Conservation (phyloP, 164 flowering plant species). For the Euptelea pleiosperma region DNA sequence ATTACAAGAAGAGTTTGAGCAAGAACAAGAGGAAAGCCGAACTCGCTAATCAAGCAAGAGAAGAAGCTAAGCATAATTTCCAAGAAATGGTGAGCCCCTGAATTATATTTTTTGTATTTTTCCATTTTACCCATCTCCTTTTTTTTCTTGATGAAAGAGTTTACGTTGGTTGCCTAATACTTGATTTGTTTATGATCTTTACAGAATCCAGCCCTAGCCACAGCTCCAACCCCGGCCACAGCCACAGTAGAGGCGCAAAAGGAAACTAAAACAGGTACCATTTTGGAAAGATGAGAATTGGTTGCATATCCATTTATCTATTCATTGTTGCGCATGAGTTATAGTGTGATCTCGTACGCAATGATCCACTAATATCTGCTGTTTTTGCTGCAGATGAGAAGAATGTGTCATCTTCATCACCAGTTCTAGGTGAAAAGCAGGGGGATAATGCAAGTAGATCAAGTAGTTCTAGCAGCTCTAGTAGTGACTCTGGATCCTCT, state of each 20-base stretch:
- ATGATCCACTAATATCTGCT: not conserved
- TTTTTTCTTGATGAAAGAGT: not conserved
- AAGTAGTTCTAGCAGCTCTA: slow-evolving; percentile 80
- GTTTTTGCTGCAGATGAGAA: slow-evolving; percentile 43
- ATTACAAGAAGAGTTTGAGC: slow-evolving; percentile 63
- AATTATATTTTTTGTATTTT: not conserved
- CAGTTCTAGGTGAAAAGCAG: slow-evolving; percentile 43
- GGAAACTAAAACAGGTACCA: slow-evolving; percentile 41
- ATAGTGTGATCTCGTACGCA: too few relatives aligned
- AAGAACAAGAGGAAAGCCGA: slow-evolving; percentile 59
- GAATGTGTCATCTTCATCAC: slow-evolving; percentile 40
- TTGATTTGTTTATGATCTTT: not conserved
- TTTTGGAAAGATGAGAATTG: not conserved
- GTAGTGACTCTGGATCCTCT: slow-evolving; percentile 84
- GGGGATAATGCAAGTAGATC: slow-evolving; percentile 53
- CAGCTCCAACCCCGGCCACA: too few relatives aligned
- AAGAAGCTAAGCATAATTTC: slow-evolving; percentile 23
- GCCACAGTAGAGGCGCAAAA: slow-evolving; percentile 23
- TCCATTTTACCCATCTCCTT: not conserved
- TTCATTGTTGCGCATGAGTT: not conserved
- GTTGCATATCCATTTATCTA: not conserved
- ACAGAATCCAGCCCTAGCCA: slow-evolving; percentile 33
- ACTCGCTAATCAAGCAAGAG: slow-evolving; percentile 38
- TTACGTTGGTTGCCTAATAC: not conserved
- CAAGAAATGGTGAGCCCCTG: slow-evolving; percentile 27